Base-by-base conservation (phyloP, 805 yeast genomes). In the Hanseniaspora jakobsenii region DNA sequence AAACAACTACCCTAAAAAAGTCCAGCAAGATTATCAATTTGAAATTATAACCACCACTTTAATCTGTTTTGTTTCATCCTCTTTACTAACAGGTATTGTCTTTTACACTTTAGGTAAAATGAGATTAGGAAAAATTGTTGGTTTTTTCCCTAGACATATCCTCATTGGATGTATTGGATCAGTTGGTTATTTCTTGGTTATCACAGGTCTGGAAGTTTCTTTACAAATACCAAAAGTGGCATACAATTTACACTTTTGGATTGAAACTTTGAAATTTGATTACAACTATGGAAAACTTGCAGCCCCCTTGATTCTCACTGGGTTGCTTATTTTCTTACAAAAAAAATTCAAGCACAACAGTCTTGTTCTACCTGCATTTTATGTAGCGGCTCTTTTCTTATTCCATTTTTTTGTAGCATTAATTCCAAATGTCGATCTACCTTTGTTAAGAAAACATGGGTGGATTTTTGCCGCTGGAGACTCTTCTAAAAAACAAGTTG, bases 161-260 rank as follows among this genome's bases (percentile, higher is more conserved):
- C 69, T 91, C 23, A 91, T 91, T 29, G 98, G 98, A 1, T 91
- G 97, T 59, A 87, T 91, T 53, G 98, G 98, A 31, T 98, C 98
- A 55, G 98, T 91, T 38, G 98, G 98, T 6, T 87, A 83, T 63
- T 91, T 91, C 61, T 66, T 91, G 39, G 66, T 86, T 2, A 78
- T 83, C 1, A 91, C 98, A 0, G 98, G 95, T 1, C 63, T 91
- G 23, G 96, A 89, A 56, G 95, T 91, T 1, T 72, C 84, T n/a
- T 78, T 95, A 0, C 67, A 94, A 48, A 61, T 83, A 26, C 82
- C 83, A 3, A 78, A 84, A 2, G 60, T 89, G 34, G 70, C 69
- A 41, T 87, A 84, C 57, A 70, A 76, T 48, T 57, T 65, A 54
- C 69, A 63, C 2, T 82, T 85, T 13, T 61, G 84, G 41, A 44